Evolutionary conservation across 495 filamentous ascomycete species (phyloP), one percentile per base, ranked within the genome.

Genomic region (Bacidia gigantensis): DNA sequence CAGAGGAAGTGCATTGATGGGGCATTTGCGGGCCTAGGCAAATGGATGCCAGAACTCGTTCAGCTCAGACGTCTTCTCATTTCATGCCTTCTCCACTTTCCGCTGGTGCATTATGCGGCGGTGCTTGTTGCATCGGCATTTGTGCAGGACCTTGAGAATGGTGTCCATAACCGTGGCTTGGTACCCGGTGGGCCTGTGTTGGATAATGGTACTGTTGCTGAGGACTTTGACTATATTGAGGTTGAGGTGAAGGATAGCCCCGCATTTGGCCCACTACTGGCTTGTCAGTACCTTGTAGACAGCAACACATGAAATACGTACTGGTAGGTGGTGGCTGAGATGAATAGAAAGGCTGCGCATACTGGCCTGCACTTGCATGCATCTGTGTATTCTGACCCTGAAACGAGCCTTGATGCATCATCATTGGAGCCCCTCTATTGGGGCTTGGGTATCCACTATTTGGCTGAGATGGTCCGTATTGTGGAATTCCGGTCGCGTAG

Each of bases 381-480:
- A 85, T 76, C 46, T 71, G 73, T 3, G 72, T 68, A 43, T 70
- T 67, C 56, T 87, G 83, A 14, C 83, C 83, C 55, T 83, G 81
- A 56, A 87, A 84, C 20, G 84, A 88, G 47, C 82, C 82, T 64
- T 79, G 74, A 60, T 86, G 83, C 77, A 87, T 86, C 85, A 90
- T 89, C 69, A 89, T 82, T 2, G 85, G 86, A 0, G 84, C 78
- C 7, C 29, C 29, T 18, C 86, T 76, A 48, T 85, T 79, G 0
- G 87, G 86, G 60, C 85, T 90, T n/a, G 86, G 84, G 65, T 83
- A 95, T 17, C 86, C 85, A 60, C 81, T 89, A 2, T 82, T 74
- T 11, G 77, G 74, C 63, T 81, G 79, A 11, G 80, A 78, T 39
- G 81, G 79, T 17, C 76, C 77, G 53, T 75, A 92, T 58, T 69